These are phyloP conservation scores for Neovahlkampfia damariscottae DNA, from an alignment of 78 protist species.

Conservation along the genomic window DNA sequence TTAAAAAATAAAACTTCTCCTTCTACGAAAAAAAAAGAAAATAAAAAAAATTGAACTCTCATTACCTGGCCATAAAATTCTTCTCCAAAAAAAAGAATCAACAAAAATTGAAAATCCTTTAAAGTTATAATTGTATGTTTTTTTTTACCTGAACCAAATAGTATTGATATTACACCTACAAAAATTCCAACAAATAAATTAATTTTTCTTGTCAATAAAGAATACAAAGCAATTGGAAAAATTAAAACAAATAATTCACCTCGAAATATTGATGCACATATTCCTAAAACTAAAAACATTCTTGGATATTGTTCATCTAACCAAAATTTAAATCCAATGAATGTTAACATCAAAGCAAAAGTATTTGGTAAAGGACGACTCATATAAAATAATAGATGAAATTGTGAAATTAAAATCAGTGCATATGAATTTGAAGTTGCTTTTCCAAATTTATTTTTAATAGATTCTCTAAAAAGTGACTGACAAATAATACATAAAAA, in stretches of 20 bases:
- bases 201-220: background rate
- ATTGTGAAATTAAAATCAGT: constrained; percentile 33
- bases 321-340: constrained; percentile 3
- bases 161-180: background rate
- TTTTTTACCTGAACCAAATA: too few relatives aligned
- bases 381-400: constrained; percentile 68
- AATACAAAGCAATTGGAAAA: background rate
- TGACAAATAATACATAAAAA: background rate
- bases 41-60: too few relatives aligned
- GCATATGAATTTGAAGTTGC: background rate
- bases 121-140: too few relatives aligned
- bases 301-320: background rate
- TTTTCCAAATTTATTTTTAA: constrained; percentile 20
- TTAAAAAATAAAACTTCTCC: constrained; percentile 71
- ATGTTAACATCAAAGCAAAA: constrained; percentile 53
- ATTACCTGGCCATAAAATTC: constrained; percentile 67
- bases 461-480: constrained; percentile 11
- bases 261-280: constrained; percentile 40
- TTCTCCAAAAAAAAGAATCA: constrained; percentile 66
- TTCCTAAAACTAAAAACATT: background rate
- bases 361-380: constrained; percentile 78
- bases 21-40: too few relatives aligned
- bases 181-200: background rate
- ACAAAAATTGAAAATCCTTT: constrained; percentile 20
- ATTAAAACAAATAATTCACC: background rate